Evolutionary conservation across 768 basidiomycete species (phyloP).

Genomic region (Tylopilus intermedius): DNA sequence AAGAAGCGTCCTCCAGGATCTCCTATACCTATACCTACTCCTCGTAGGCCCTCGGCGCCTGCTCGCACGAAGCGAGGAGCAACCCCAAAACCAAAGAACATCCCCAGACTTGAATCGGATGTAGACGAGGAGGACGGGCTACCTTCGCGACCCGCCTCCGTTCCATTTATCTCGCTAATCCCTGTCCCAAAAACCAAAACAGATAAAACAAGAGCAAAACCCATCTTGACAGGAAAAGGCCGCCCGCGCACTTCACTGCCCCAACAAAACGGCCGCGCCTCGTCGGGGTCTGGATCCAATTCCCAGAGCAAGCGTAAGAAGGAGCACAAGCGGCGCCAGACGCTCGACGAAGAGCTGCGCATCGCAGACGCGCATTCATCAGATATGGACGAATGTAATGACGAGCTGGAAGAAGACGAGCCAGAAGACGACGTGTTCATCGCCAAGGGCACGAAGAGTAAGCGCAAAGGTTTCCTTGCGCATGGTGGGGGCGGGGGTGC

Average conservation of each 20-base stretch:
- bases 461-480: constrained; percentile 58
- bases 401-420: constrained; percentile 37
- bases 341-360: constrained; percentile 65
- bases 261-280: constrained; percentile 1
- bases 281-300: constrained; percentile 10
- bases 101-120: constrained; percentile 15
- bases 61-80: constrained; percentile 39
- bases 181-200: constrained; percentile 12
- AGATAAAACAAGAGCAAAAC: constrained; percentile 15
- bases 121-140: constrained; percentile 25
- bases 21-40: constrained; percentile 51
- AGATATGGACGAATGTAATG: constrained; percentile 30
- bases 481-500: constrained; percentile 70
- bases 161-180: constrained; percentile 25
- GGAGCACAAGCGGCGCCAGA: constrained; percentile 38
- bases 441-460: constrained; percentile 53
- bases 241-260: constrained; percentile 7
- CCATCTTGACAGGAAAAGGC: constrained; percentile 15
- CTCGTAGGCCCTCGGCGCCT: constrained; percentile 56
- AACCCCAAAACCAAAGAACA: constrained; percentile 26
- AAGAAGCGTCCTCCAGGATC: constrained; percentile 59
- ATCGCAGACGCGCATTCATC: constrained; percentile 37
- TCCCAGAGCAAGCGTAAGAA: constrained; percentile 20
- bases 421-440: constrained; percentile 42
- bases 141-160: constrained; percentile 1